Percentiles rank a stretch among this genome's conserved stretches.
phyloP scores from a whole-genome alignment of 495 filamentous ascomycete species.

The Neurospora sp. region DNA sequence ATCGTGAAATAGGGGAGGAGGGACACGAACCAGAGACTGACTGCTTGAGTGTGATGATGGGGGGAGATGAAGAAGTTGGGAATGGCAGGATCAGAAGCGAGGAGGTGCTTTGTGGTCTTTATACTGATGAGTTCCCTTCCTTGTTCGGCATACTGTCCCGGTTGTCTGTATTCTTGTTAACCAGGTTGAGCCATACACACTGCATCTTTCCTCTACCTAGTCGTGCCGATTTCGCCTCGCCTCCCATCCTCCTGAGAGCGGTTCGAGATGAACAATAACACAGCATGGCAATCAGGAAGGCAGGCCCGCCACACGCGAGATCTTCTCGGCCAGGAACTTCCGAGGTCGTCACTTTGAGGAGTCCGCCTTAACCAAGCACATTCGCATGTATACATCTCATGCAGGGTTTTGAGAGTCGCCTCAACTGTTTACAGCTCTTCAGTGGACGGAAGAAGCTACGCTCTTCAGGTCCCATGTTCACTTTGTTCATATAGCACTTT shows the following conservation, averaged over 20 bases:
- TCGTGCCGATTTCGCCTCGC: not conserved
- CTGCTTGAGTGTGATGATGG: conserved; percentile 3
- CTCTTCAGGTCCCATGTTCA: conserved; percentile 21
- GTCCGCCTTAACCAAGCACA: not conserved
- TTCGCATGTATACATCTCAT: not conserved
- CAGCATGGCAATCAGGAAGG: conserved; percentile 36
- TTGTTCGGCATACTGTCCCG: not conserved
- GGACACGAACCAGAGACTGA: conserved; percentile 6
- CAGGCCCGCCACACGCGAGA: conserved; percentile 33
- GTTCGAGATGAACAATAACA: not conserved
- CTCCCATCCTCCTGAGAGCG: not conserved
- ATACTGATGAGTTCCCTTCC: conserved; percentile 17
- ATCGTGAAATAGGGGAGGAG: conserved; percentile 23
- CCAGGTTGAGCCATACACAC: not conserved
- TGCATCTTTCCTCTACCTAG: not conserved
- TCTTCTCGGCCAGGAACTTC: conserved; percentile 33
- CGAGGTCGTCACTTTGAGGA: conserved; percentile 15
- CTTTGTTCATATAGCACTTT: conserved; percentile 23
- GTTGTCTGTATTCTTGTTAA: not conserved
- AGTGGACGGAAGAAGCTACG: not conserved
- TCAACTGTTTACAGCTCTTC: not conserved
- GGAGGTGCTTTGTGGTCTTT: conserved; percentile 21
- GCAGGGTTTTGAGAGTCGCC: not conserved
- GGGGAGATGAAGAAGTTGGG: not conserved
- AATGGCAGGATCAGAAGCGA: not conserved